Conservation (phyloP, 805 yeast genomes). For the Lipomyces starkeyi region DNA sequence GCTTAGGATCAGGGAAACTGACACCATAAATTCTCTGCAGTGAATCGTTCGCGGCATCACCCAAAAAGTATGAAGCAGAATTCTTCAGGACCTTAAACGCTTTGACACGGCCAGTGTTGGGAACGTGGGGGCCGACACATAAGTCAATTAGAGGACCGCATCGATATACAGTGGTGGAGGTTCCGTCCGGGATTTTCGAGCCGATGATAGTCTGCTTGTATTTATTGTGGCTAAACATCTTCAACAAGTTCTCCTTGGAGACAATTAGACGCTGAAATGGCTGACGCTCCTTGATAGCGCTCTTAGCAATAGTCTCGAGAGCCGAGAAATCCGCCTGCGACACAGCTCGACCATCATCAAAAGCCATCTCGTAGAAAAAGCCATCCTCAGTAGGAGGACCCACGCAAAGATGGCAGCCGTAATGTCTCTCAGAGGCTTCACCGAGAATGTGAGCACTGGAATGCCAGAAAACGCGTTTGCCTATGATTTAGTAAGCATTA, state of each 20-base stretch:
- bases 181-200: constrained; percentile 93
- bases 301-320: constrained; percentile 84
- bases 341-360: constrained; percentile 72
- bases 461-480: constrained; percentile 94
- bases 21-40: constrained; percentile 97
- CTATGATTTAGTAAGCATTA: constrained; percentile 3
- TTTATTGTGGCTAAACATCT: constrained; percentile 95
- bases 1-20: constrained; percentile 97
- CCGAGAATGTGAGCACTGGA: constrained; percentile 98
- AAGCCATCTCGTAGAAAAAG: constrained; percentile 94
- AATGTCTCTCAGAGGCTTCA: constrained; percentile 96
- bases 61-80: constrained; percentile 94
- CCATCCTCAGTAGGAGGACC: constrained; percentile 99
- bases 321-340: constrained; percentile 81
- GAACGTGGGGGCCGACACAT: constrained; percentile 97
- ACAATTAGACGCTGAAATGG: constrained; percentile 90
- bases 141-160: constrained; percentile 97
- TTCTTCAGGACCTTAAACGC: constrained; percentile 92
- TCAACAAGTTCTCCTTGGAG: constrained; percentile 86
- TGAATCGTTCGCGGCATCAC: constrained; percentile 91
- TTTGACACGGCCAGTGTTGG: constrained; percentile 96
- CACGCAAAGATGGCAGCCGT: constrained; percentile 88
- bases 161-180: constrained; percentile 94
- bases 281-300: constrained; percentile 93
- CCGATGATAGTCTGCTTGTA: constrained; percentile 87